Evolutionary conservation across 192 early-diverging fungal genomes (phyloP).

Genomic region (Coemansia biformis): DNA sequence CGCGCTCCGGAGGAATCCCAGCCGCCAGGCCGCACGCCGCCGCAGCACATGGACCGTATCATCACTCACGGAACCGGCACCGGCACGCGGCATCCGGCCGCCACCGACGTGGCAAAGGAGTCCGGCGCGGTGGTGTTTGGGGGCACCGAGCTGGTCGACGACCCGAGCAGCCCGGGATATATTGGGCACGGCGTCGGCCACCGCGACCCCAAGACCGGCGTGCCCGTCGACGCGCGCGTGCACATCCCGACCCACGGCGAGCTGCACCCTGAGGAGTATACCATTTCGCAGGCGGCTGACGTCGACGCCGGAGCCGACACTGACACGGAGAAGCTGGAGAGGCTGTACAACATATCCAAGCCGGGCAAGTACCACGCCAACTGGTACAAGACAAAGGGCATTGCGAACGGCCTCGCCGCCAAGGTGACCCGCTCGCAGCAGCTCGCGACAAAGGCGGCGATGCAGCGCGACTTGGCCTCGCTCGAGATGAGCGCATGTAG

Average conservation of each 20-base stretch:
- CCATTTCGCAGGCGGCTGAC: slow-evolving; percentile 2
- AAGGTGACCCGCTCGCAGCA: slow-evolving; percentile 33
- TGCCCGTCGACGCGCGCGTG: slow-evolving; percentile 20
- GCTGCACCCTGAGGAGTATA: slow-evolving; percentile 36
- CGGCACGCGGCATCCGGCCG: slow-evolving; percentile 42
- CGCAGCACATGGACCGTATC: slow-evolving; percentile 3
- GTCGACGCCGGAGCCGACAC: background rate
- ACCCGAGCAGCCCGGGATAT: slow-evolving; percentile 30
- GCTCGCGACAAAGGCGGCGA: slow-evolving; percentile 23
- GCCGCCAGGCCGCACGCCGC: no score
- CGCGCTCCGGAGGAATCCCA: no score
- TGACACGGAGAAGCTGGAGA: slow-evolving; percentile 13
- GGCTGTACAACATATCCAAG: slow-evolving; percentile 27
- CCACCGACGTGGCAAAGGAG: slow-evolving; percentile 51
- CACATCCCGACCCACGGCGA: slow-evolving; percentile 42
- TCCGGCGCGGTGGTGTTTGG: slow-evolving; percentile 28
- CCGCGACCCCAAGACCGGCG: slow-evolving; percentile 43
- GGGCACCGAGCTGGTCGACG: slow-evolving; percentile 32
- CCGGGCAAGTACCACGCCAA: slow-evolving; percentile 46
- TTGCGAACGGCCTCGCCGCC: slow-evolving; percentile 16
- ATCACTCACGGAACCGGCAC: slow-evolving; percentile 36
- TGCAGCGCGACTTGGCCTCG: slow-evolving; percentile 32
- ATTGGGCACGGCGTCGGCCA: slow-evolving; percentile 48
- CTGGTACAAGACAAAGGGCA: slow-evolving; percentile 44
- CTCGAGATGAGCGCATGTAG: slow-evolving; percentile 42